Evolutionary conservation across 2,329 filamentous ascomycete species (phyloP).

Genomic region (Apiospora marii): DNA sequence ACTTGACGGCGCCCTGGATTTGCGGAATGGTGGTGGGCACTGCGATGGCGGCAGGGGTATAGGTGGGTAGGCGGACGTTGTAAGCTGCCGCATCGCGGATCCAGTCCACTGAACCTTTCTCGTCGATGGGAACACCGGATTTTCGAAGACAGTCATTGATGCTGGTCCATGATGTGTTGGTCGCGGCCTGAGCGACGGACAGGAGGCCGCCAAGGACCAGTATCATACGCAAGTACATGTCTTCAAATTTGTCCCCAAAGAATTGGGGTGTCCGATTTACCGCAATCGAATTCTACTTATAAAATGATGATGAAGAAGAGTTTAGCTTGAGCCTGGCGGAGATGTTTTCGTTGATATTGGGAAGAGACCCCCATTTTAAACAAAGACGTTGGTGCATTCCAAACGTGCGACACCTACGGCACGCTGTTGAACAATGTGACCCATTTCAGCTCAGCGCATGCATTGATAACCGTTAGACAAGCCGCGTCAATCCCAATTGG

Average conservation of each 20-base stretch:
- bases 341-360: no score
- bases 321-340: not conserved
- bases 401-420: not conserved
- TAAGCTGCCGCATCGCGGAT: constrained; percentile 39
- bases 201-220: not conserved
- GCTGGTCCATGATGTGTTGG: not conserved
- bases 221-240: not conserved
- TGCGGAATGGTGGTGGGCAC: constrained; percentile 50
- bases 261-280: no score
- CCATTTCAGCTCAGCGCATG: not conserved
- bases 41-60: constrained; percentile 49
- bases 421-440: not conserved
- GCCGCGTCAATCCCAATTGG: not conserved
- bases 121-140: constrained; percentile 35
- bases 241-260: not conserved
- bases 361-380: not conserved
- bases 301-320: not conserved
- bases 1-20: constrained; percentile 52
- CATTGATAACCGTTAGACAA: not conserved
- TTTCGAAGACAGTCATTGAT: constrained; percentile 39
- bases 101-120: constrained; percentile 40
- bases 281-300: no score
- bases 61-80: constrained; percentile 38
- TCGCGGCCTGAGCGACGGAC: not conserved
- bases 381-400: not conserved